These are phyloP conservation scores for Baorangia bicolor DNA, from an alignment of 768 basidiomycete genomes.

Conservation along the genomic window DNA sequence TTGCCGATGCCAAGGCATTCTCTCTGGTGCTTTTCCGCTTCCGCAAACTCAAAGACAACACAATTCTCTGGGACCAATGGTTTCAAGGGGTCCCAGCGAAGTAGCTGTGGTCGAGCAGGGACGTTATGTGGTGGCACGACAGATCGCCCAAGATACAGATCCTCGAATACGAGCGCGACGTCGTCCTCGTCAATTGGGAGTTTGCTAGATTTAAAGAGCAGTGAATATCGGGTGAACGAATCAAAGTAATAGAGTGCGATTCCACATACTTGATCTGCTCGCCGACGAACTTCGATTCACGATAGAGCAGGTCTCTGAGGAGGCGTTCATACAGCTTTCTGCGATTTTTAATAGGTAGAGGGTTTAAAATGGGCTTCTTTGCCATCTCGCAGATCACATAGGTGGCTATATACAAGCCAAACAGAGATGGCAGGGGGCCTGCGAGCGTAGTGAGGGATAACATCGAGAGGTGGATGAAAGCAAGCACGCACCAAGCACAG, in stretches of 20 bases:
- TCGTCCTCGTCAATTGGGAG: conserved; percentile 84
- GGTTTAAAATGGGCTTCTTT: conserved; percentile 78
- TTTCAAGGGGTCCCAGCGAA: conserved; percentile 73
- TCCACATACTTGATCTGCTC: conserved; percentile 55
- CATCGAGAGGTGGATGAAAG: neutral
- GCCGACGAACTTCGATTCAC: conserved; percentile 70
- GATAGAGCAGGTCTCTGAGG: conserved; percentile 68
- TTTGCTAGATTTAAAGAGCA: conserved; percentile 44
- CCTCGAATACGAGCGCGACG: conserved; percentile 81
- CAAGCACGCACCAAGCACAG: conserved; percentile 71
- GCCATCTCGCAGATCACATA: conserved; percentile 87
- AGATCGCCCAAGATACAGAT: conserved; percentile 77
- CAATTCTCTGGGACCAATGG: conserved; percentile 78
- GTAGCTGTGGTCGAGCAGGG: conserved; percentile 67
- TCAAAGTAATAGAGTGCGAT: neutral
- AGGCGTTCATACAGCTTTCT: conserved; percentile 82
- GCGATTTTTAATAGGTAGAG: conserved; percentile 82
- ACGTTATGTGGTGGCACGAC: conserved; percentile 76
- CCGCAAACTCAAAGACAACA: conserved; percentile 76
- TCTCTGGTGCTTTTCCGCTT: conserved; percentile 65
- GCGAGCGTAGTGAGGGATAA: neutral
- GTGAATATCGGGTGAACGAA: neutral
- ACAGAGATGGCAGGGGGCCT: conserved; percentile 78
- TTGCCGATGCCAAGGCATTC: conserved; percentile 36
- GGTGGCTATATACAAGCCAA: conserved; percentile 87